These are phyloP conservation scores for Xylariaceae sp. DNA, from an alignment of 2,329 filamentous ascomycete species.

Conservation along the genomic window DNA sequence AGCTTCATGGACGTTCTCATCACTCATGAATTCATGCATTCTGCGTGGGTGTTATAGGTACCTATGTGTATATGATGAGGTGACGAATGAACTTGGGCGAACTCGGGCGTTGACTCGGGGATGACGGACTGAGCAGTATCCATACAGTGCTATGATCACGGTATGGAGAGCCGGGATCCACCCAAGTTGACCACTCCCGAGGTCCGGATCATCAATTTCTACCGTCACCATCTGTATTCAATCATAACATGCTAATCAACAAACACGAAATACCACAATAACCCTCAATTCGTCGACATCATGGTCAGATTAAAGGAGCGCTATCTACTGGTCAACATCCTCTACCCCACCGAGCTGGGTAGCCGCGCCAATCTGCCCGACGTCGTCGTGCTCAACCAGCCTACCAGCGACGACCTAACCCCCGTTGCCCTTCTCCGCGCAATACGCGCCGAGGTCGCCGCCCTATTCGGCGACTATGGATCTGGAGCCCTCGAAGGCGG, in stretches of 20 bases:
- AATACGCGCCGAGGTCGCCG: constrained; percentile 65
- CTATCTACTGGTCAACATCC: constrained; percentile 89
- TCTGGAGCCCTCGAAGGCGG: constrained; percentile 63
- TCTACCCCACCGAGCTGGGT: constrained; percentile 65
- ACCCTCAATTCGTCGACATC: constrained; percentile 16
- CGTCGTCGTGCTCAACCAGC: constrained; percentile 71
- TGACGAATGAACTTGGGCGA: too few relatives aligned
- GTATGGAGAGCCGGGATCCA: too few relatives aligned
- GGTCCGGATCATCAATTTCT: neutral
- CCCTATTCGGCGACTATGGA: constrained; percentile 86
- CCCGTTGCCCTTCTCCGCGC: constrained; percentile 61
- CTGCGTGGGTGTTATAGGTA: too few relatives aligned
- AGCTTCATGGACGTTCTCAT: too few relatives aligned
- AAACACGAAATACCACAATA: neutral
- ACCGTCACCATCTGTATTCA: neutral
- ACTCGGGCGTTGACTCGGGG: too few relatives aligned
- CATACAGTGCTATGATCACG: neutral
- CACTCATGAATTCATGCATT: too few relatives aligned
- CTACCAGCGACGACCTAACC: constrained; percentile 69
- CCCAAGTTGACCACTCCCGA: too few relatives aligned
- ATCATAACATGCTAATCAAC: too few relatives aligned
- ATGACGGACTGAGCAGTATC: neutral
- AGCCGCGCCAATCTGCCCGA: constrained; percentile 44
- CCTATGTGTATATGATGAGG: too few relatives aligned
- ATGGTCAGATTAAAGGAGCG: constrained; percentile 98